A percentile compares a stretch with the other conserved stretches of the same genome.
Conservation (phyloP, 345 rosid species). For the Lepidium aucheri region DNA sequence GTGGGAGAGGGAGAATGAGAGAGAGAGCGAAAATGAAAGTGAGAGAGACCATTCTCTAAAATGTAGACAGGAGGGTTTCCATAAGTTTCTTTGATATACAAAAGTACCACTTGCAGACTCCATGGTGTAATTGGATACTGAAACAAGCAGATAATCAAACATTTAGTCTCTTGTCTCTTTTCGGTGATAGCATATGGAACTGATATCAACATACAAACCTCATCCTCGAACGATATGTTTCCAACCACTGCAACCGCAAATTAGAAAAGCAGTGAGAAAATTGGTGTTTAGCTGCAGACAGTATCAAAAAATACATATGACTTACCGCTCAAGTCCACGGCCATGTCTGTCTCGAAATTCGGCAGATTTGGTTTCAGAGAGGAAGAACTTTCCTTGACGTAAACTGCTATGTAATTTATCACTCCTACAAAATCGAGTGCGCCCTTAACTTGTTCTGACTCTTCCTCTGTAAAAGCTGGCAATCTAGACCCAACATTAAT, state of each 20-base stretch:
- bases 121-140: conserved; percentile 34
- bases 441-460: conserved; percentile 43
- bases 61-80: conserved; percentile 37
- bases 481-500: conserved; percentile 54
- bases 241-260: conserved; percentile 5
- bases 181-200: not conserved
- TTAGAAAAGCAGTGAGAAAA: not conserved
- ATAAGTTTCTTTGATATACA: conserved; percentile 31
- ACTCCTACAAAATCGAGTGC: conserved; percentile 82
- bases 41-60: conserved; percentile 35
- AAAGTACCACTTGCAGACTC: conserved; percentile 22
- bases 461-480: conserved; percentile 48
- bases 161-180: not conserved
- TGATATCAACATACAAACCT: not conserved
- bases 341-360: conserved; percentile 3
- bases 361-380: not conserved
- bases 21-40: no score
- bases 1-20: not conserved
- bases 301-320: not conserved
- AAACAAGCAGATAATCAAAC: not conserved
- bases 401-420: conserved; percentile 66
- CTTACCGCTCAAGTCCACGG: not conserved
- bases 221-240: not conserved
- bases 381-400: conserved; percentile 35
- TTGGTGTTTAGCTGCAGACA: not conserved